Percentiles rank a stretch among this genome's conserved stretches.
These are phyloP conservation scores for Xerocomellus dryophilus DNA, from an alignment of 768 basidiomycete genomes.

Conservation along the genomic window DNA sequence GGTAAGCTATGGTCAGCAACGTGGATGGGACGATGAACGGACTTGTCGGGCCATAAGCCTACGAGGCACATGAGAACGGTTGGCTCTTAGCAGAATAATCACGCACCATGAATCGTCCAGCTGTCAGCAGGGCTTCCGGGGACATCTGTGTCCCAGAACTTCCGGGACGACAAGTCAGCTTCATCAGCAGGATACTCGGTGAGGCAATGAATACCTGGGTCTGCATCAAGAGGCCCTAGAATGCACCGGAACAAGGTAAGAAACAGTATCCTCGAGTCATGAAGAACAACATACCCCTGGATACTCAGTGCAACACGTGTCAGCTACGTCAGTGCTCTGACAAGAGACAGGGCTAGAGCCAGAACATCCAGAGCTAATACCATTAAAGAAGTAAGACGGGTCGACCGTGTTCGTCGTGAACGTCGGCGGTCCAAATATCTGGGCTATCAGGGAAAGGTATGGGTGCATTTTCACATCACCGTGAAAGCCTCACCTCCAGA, in stretches of 20 bases:
- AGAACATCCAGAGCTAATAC: conserved; percentile 51
- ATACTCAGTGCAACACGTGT: conserved; percentile 62
- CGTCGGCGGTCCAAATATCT: conserved; percentile 21
- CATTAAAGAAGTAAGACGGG: conserved; percentile 29
- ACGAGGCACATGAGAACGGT: conserved; percentile 4
- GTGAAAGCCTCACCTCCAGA: neutral
- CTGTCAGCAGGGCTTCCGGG: conserved; percentile 59
- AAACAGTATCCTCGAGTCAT: neutral
- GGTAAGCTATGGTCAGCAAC: neutral
- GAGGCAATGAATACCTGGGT: conserved; percentile 40
- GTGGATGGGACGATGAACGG: neutral
- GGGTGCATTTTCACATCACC: conserved; percentile 12
- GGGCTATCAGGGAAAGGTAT: conserved; percentile 20
- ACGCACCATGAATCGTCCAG: conserved; percentile 73
- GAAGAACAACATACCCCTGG: conserved; percentile 51
- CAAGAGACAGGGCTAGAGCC: conserved; percentile 51
- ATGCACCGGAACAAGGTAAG: neutral
- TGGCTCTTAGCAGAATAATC: neutral
- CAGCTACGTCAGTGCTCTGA: conserved; percentile 44
- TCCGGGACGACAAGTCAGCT: conserved; percentile 7
- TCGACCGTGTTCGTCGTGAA: conserved; percentile 20
- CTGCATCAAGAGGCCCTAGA: conserved; percentile 58
- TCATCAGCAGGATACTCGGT: neutral
- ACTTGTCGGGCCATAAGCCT: conserved; percentile 72
- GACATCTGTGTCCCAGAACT: conserved; percentile 75